Evolutionary conservation across 306 rosid genomes (phyloP).

Genomic region (Lathyrus oleraceus): DNA sequence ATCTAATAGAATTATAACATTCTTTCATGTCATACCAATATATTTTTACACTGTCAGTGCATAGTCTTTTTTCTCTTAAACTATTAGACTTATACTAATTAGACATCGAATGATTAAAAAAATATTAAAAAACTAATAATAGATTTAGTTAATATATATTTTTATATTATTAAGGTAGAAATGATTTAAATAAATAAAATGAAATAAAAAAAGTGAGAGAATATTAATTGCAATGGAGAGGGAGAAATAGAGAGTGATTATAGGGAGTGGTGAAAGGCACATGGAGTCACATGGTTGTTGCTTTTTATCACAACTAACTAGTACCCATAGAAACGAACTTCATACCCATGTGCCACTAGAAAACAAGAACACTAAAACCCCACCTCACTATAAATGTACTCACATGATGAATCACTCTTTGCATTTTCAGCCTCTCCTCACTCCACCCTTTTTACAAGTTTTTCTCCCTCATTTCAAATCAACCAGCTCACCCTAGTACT

Average conservation of each 20-base stretch:
- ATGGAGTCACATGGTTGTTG: constrained; percentile 78
- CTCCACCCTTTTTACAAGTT: constrained; percentile 20
- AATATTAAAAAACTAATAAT: too few relatives aligned
- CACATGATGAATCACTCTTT: constrained; percentile 55
- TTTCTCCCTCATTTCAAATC: constrained; percentile 49
- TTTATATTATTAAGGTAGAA: not conserved
- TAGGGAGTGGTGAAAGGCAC: constrained; percentile 51
- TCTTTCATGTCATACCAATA: too few relatives aligned
- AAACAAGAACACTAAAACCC: constrained; percentile 65
- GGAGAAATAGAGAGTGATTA: constrained; percentile 20
- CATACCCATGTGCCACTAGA: constrained; percentile 63
- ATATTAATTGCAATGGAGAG: constrained; percentile 19
- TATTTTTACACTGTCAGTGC: too few relatives aligned
- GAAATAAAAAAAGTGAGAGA: not conserved
- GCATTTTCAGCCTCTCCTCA: constrained; percentile 31
- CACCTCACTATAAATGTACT: constrained; percentile 79
- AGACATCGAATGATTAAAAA: too few relatives aligned
- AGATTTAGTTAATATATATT: not conserved
- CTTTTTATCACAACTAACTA: constrained; percentile 44
- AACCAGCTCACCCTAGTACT: constrained; percentile 53
- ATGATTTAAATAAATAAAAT: not conserved
- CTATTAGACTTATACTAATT: too few relatives aligned
- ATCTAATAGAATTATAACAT: too few relatives aligned
- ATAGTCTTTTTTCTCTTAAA: too few relatives aligned
- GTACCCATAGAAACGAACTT: constrained; percentile 45